Evolutionary conservation across 2,329 filamentous ascomycete species (phyloP), one percentile per base, ranked within the genome.

Genomic region (Cephalotrichum gorgonifer): DNA sequence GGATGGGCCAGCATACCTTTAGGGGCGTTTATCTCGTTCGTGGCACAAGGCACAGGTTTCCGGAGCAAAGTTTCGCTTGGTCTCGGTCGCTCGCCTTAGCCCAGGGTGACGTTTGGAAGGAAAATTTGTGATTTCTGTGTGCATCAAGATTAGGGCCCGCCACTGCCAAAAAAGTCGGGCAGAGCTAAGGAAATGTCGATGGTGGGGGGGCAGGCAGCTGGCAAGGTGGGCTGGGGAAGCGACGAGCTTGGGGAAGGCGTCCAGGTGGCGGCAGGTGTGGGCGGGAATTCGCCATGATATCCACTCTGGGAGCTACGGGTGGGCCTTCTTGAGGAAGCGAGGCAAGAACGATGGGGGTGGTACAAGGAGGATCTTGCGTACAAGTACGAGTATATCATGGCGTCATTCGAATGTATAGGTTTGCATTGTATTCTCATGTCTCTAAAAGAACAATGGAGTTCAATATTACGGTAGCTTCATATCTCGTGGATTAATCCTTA

Each of bases 111-210:
- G 42, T 31, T 31, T 50, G 50, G 15, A 44, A 45, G 46, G 46
- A 41, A 43, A 48, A 48, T 43, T 48, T 48, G 46, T n/a, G 46
- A 48, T 48, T 47, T 48, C 46, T 48, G 46, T 48, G 46, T 48
- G 46, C 46, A 41, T 43, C 25, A 30, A 30, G 28, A 43, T 48
- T 48, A 48, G 46, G 46, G 46, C 46, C 46, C 46, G 38, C 46
- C 35, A 43, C 46, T 38, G 38, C 46, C 35, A 43, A 48, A 48
- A 44, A 46, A 25, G 26, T 48, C 26, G 46, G 46, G 38, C 30
- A n/a, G 39, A 22, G 12, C 3, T 3, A 11, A 7, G 46, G 14
- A n/a, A 15, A 23, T 7, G 38, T 8, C 11, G 38, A 23, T 30
- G 46, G 14, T 42, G 35, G 38, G 15, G 28, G 35, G n/a, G 38